Evolutionary conservation across 1,284 basidiomycete genomes (phyloP).

Genomic region (Trametes polyzona): DNA sequence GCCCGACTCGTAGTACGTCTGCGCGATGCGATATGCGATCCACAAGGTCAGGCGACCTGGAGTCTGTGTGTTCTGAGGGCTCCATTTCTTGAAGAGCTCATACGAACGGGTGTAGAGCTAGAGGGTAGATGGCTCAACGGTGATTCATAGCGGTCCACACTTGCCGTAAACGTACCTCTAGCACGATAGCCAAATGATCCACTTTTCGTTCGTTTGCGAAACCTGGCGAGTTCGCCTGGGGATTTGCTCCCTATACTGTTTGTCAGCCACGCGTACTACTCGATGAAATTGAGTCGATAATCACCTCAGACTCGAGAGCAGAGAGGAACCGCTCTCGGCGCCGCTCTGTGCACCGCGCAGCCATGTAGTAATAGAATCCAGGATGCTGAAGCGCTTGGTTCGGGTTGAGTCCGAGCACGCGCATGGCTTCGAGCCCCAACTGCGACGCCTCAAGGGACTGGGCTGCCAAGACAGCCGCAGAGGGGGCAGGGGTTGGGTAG

Average conservation of each 20-base stretch:
- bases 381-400: conserved; percentile 82
- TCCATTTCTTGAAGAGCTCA: conserved; percentile 83
- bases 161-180: conserved; percentile 60
- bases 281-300: not conserved
- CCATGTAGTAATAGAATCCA: conserved; percentile 90
- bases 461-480: conserved; percentile 36
- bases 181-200: conserved; percentile 78
- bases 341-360: conserved; percentile 81
- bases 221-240: conserved; percentile 51
- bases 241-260: conserved; percentile 20
- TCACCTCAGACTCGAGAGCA: conserved; percentile 64
- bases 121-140: not conserved
- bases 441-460: conserved; percentile 38
- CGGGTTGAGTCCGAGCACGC: conserved; percentile 67
- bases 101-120: conserved; percentile 91
- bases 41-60: conserved; percentile 80
- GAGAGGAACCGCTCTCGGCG: conserved; percentile 69
- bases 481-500: conserved; percentile 29
- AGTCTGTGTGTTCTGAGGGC: conserved; percentile 44
- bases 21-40: conserved; percentile 86
- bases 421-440: conserved; percentile 55
- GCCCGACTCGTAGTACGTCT: conserved; percentile 75
- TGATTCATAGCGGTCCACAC: not conserved
- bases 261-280: not conserved
- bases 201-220: conserved; percentile 89